phyloP scores from a whole-genome alignment of 768 basidiomycete genomes.

The Boletus pseudo-olivaceus region DNA sequence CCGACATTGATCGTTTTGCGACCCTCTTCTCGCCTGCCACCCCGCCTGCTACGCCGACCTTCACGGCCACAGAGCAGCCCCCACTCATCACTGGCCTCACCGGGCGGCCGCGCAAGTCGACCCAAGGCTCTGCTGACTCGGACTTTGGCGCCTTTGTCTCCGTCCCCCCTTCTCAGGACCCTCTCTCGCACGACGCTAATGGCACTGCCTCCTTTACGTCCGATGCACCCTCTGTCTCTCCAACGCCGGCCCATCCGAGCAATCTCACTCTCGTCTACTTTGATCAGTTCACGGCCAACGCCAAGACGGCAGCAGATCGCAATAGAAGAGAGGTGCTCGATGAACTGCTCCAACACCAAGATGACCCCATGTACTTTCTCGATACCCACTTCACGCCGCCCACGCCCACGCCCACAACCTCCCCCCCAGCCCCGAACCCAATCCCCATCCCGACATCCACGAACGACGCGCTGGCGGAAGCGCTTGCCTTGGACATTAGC shows the following conservation, averaged over 20 bases:
- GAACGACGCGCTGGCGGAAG: conserved; percentile 36
- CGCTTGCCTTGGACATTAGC: conserved; percentile 31
- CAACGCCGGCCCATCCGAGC: neutral
- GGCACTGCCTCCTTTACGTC: neutral
- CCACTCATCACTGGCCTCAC: neutral
- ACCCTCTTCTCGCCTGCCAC: conserved; percentile 43
- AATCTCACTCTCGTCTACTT: conserved; percentile 49
- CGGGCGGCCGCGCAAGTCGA: conserved; percentile 10
- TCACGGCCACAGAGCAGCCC: neutral
- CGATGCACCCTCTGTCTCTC: neutral
- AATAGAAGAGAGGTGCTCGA: conserved; percentile 55
- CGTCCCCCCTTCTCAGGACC: conserved; percentile 51
- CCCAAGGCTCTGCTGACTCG: conserved; percentile 35
- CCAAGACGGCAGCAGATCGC: conserved; percentile 50
- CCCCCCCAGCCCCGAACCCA: conserved; percentile 30
- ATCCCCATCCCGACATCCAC: conserved; percentile 32
- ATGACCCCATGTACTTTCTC: conserved; percentile 67
- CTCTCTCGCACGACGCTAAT: conserved; percentile 18
- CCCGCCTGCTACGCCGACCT: conserved; percentile 25
- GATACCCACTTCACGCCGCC: conserved; percentile 10
- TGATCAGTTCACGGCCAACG: conserved; percentile 54
- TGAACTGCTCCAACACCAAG: conserved; percentile 62
- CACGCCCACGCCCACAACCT: neutral
- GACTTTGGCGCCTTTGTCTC: conserved; percentile 65
- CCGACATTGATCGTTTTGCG: conserved; percentile 39